Conservation (phyloP, 345 rosid genomes). For the Zanthoxylum bungeanum region DNA sequence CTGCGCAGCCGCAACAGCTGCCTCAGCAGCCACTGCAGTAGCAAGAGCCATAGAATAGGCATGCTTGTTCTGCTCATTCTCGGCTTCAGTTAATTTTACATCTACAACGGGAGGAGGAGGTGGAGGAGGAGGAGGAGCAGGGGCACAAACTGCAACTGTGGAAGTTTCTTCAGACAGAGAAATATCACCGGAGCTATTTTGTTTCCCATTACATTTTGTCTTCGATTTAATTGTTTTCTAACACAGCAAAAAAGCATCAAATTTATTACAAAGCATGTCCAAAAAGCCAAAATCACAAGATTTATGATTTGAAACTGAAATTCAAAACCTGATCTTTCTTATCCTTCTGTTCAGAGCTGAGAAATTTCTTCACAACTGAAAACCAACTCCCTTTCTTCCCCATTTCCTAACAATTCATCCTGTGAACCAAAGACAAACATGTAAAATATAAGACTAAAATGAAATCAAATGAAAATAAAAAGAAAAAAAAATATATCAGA, state of each 20-base stretch:
- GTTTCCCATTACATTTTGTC: constrained; percentile 59
- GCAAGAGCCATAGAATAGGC: constrained; percentile 70
- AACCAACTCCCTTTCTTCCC: constrained; percentile 79
- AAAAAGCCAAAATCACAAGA: not conserved
- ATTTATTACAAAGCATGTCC: not conserved
- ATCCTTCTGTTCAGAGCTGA: constrained; percentile 49
- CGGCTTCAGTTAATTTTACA: constrained; percentile 38
- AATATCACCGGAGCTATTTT: constrained; percentile 32
- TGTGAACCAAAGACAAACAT: constrained; percentile 25
- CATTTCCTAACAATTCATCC: constrained; percentile 47
- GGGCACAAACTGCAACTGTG: constrained; percentile 15
- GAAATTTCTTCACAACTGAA: constrained; percentile 66
- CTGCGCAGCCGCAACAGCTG: constrained; percentile 58
- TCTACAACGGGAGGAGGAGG: constrained; percentile 31
- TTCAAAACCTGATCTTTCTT: constrained; percentile 45
- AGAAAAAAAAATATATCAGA: not conserved
- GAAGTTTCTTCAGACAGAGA: constrained; percentile 31
- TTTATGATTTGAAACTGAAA: not conserved
- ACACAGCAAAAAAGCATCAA: constrained; percentile 7
- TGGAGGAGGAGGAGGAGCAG: constrained; percentile 10
- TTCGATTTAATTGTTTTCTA: constrained; percentile 46
- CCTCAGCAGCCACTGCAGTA: constrained; percentile 63
- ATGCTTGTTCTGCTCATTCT: constrained; percentile 55
- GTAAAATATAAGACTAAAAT: constrained; percentile 13
- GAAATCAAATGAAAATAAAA: not conserved